Percentiles rank a stretch among this genome's conserved stretches.
Evolutionary conservation across 352 stramenopile genomes (phyloP).

Genomic region (Aphanomyces cochlioides): DNA sequence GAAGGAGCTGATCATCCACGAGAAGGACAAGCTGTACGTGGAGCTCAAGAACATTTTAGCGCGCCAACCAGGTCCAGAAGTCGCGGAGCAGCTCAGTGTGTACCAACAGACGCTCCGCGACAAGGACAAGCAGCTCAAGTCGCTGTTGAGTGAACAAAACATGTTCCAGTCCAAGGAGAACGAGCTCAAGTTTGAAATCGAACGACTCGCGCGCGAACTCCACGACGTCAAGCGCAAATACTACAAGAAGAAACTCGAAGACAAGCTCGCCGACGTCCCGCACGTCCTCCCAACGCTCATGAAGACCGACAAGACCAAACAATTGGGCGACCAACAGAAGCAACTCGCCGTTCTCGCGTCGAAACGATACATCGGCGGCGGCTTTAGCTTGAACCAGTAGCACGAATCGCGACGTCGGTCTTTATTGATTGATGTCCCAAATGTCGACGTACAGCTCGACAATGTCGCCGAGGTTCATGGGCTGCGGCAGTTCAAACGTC

Average conservation of each 20-base stretch:
- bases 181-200: conserved; percentile 94
- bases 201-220: conserved; percentile 87
- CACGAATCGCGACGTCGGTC: not conserved
- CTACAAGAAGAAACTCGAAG: conserved; percentile 91
- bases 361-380: conserved; percentile 89
- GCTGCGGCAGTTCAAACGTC: conserved; percentile 82
- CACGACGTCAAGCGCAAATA: conserved; percentile 95
- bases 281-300: conserved; percentile 31
- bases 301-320: conserved; percentile 28
- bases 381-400: conserved; percentile 91
- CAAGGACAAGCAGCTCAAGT: conserved; percentile 96
- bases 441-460: conserved; percentile 87
- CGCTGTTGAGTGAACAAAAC: conserved; percentile 95
- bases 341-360: conserved; percentile 79
- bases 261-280: conserved; percentile 58
- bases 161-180: conserved; percentile 94
- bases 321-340: conserved; percentile 51
- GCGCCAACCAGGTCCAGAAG: conserved; percentile 90
- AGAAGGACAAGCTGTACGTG: conserved; percentile 94
- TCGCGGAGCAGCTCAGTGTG: conserved; percentile 92
- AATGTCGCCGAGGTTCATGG: conserved; percentile 77
- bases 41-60: conserved; percentile 93
- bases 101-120: conserved; percentile 95
- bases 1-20: conserved; percentile 92
- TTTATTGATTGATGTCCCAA: conserved; percentile 81